phyloP scores from a whole-genome alignment of 2,329 filamentous ascomycete genomes.

The Nothophoma quercina region DNA sequence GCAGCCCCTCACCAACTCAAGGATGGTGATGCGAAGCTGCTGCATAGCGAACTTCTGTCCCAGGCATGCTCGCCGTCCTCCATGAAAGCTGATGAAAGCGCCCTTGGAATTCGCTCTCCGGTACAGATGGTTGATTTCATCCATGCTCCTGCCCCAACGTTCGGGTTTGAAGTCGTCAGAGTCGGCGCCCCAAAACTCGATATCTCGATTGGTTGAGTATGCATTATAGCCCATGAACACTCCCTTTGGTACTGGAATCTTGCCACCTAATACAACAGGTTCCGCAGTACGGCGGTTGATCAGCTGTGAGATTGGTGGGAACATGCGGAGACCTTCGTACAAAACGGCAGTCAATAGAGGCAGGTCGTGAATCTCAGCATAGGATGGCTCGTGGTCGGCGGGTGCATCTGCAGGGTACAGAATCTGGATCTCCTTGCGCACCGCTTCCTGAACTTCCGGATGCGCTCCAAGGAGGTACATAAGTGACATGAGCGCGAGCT shows the following conservation, averaged over 20 bases:
- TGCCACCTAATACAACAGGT: constrained; percentile 33
- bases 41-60: constrained; percentile 54
- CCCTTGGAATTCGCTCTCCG: constrained; percentile 48
- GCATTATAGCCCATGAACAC: constrained; percentile 40
- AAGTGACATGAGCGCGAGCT: constrained; percentile 34
- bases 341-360: constrained; percentile 56
- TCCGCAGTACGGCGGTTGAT: constrained; percentile 54
- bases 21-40: constrained; percentile 47
- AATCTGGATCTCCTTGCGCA: constrained; percentile 29
- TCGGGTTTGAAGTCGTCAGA: constrained; percentile 49
- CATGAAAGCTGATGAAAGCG: constrained; percentile 55
- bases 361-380: constrained; percentile 43
- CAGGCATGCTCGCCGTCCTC: constrained; percentile 51
- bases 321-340: constrained; percentile 58
- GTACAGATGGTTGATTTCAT: constrained; percentile 48
- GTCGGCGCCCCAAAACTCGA: constrained; percentile 37
- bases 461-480: constrained; percentile 35
- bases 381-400: constrained; percentile 26
- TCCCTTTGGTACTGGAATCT: constrained; percentile 29
- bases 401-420: constrained; percentile 23
- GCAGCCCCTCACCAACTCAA: constrained; percentile 33
- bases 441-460: constrained; percentile 26
- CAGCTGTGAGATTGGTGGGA: constrained; percentile 59
- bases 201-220: constrained; percentile 37
- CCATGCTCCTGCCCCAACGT: constrained; percentile 49